A percentile compares a stretch with the other conserved stretches of the same genome.
Evolutionary conservation across 371 early-diverging fungal genomes (phyloP).

Genomic region (Mucor sp.): DNA sequence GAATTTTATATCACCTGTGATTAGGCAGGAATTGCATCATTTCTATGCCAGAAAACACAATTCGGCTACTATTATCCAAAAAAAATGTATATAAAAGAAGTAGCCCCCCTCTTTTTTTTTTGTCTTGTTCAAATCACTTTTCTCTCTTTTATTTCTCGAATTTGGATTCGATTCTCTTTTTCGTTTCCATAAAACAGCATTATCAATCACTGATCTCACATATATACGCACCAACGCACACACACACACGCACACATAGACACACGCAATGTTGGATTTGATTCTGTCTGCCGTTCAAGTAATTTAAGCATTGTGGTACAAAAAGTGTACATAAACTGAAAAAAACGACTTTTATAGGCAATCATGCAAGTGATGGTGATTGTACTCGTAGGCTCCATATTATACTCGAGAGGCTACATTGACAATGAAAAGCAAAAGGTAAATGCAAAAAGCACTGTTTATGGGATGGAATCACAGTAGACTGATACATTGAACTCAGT

Average conservation of each 20-base stretch:
- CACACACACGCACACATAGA: not conserved
- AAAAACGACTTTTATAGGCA: conserved; percentile 33
- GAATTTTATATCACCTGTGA: conserved; percentile 1
- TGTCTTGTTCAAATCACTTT: not conserved
- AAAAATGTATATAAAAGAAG: not conserved
- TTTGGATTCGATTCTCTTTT: not conserved
- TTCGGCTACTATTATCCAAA: not conserved
- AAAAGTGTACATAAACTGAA: not conserved
- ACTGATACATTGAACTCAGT: conserved; percentile 31
- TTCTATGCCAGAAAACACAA: conserved; percentile 17
- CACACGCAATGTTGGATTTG: conserved; percentile 16
- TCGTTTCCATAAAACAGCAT: not conserved
- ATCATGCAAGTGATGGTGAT: conserved; percentile 64
- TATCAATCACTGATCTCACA: not conserved
- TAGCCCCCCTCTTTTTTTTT: not conserved
- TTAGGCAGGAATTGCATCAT: conserved; percentile 14
- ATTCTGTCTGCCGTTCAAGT: conserved; percentile 26
- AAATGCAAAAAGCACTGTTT: not conserved
- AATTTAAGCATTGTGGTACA: not conserved
- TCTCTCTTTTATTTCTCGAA: not conserved
- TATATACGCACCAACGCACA: too few relatives aligned
- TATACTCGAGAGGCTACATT: conserved; percentile 53
- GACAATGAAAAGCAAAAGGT: conserved; percentile 60
- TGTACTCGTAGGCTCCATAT: conserved; percentile 51
- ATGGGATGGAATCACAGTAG: not conserved